Percentiles rank a stretch among this genome's conserved stretches.
Conservation (phyloP, 2,329 filamentous ascomycete species). For the Fusarium veterinarium region DNA sequence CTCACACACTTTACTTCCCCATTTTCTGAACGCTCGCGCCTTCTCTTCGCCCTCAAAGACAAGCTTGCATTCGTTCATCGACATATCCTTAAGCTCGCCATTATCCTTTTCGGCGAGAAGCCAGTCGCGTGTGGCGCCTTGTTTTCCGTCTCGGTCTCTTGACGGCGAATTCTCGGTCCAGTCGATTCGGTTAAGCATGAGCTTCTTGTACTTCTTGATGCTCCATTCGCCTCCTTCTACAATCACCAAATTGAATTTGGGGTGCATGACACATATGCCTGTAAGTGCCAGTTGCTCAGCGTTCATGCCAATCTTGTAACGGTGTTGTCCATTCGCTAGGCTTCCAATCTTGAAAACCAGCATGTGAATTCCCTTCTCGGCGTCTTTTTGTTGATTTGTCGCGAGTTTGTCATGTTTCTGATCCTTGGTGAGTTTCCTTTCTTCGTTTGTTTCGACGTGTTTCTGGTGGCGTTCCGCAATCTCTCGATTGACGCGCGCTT, state of each 20-base stretch:
- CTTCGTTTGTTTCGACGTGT: conserved; percentile 83
- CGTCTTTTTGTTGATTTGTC: conserved; percentile 86
- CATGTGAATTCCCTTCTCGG: conserved; percentile 84
- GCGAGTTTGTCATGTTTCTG: conserved; percentile 86
- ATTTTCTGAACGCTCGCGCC: conserved; percentile 82
- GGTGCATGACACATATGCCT: conserved; percentile 91
- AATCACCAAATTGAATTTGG: conserved; percentile 87
- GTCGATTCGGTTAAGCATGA: conserved; percentile 93
- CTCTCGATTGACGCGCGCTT: conserved; percentile 91
- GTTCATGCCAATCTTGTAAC: conserved; percentile 93
- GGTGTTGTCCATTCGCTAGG: conserved; percentile 91
- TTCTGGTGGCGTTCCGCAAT: conserved; percentile 86
- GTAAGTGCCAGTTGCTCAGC: conserved; percentile 89
- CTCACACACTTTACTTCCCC: conserved; percentile 91
- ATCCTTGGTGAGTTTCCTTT: conserved; percentile 89
- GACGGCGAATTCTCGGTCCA: conserved; percentile 91
- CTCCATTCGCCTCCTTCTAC: conserved; percentile 91
- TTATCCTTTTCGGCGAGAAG: conserved; percentile 81
- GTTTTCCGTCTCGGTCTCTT: conserved; percentile 68
- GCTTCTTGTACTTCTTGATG: conserved; percentile 86
- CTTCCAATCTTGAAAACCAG: conserved; percentile 90
- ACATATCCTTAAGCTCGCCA: conserved; percentile 83
- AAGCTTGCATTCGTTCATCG: conserved; percentile 82
- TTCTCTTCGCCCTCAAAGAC: conserved; percentile 94
- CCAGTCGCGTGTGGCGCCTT: conserved; percentile 76